Evolutionary conservation across 768 basidiomycete species (phyloP).

Genomic region (Termitomyces sp.): DNA sequence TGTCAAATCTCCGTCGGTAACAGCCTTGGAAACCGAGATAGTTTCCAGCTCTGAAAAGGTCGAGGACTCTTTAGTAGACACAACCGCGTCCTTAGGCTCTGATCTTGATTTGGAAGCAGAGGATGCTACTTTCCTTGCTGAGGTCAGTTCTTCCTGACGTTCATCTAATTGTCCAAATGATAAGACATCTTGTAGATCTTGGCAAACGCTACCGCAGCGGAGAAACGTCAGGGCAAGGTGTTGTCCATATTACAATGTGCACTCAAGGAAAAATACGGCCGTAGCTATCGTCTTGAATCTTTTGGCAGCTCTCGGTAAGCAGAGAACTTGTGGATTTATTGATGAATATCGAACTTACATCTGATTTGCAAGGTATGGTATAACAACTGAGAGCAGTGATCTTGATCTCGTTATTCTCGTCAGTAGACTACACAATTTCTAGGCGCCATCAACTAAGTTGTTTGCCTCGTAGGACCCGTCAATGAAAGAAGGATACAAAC

Average conservation of each 20-base stretch:
- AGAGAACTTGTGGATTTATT: background rate
- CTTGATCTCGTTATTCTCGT: slow-evolving; percentile 50
- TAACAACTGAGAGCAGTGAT: slow-evolving; percentile 35
- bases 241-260: slow-evolving; percentile 15
- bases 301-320: slow-evolving; percentile 43
- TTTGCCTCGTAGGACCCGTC: slow-evolving; percentile 18
- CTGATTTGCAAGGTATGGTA: slow-evolving; percentile 30
- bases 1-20: too few species aligned
- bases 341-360: background rate
- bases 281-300: slow-evolving; percentile 24
- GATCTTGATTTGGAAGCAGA: background rate
- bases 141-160: background rate
- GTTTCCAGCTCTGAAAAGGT: background rate
- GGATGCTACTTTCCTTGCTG: background rate
- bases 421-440: slow-evolving; percentile 12
- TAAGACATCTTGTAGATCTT: background rate
- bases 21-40: background rate
- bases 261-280: slow-evolving; percentile 25
- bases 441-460: background rate
- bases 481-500: slow-evolving; percentile 13
- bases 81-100: too few species aligned
- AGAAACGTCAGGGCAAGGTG: background rate
- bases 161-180: background rate
- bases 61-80: background rate
- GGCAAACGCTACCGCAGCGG: background rate